phyloP scores from a whole-genome alignment of 768 basidiomycete species.

The Megacollybia marginata region DNA sequence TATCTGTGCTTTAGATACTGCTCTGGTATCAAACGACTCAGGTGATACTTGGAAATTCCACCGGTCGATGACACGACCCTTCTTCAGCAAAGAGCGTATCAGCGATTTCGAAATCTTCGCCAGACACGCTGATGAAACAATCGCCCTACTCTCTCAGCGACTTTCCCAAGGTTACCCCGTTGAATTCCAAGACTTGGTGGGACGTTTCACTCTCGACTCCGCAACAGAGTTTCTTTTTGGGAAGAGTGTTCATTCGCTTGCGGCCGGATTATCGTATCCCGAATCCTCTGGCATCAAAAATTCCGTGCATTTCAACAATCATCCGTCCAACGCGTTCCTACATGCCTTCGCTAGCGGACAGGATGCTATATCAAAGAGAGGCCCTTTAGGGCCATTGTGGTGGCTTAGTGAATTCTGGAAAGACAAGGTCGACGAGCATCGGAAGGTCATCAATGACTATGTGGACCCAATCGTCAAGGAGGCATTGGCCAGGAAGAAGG shows the following conservation, averaged over 20 bases:
- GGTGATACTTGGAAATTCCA: constrained; percentile 63
- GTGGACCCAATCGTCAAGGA: constrained; percentile 45
- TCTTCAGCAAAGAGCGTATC: constrained; percentile 48
- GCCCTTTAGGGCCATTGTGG: constrained; percentile 38
- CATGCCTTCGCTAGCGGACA: constrained; percentile 46
- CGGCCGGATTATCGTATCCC: constrained; percentile 42
- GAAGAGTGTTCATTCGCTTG: constrained; percentile 37
- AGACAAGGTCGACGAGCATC: constrained; percentile 37
- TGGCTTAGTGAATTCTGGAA: constrained; percentile 44
- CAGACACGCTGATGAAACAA: constrained; percentile 38
- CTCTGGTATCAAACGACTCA: constrained; percentile 30
- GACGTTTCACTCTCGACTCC: constrained; percentile 53
- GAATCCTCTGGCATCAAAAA: constrained; percentile 16
- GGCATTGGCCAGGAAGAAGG: constrained; percentile 27
- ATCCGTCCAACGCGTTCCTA: constrained; percentile 34
- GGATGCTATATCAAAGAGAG: constrained; percentile 27
- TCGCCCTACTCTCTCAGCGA: constrained; percentile 35
- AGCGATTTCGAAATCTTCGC: constrained; percentile 50
- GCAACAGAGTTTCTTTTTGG: constrained; percentile 54
- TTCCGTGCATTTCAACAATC: constrained; percentile 11
- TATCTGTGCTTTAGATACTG: constrained; percentile 8
- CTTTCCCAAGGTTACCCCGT: constrained; percentile 39
- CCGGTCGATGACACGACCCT: constrained; percentile 52
- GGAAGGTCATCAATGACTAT: constrained; percentile 41
- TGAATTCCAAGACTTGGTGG: constrained; percentile 55